Conservation (phyloP, 2,329 filamentous ascomycete species). For the Atkinsonella hypoxylon region DNA sequence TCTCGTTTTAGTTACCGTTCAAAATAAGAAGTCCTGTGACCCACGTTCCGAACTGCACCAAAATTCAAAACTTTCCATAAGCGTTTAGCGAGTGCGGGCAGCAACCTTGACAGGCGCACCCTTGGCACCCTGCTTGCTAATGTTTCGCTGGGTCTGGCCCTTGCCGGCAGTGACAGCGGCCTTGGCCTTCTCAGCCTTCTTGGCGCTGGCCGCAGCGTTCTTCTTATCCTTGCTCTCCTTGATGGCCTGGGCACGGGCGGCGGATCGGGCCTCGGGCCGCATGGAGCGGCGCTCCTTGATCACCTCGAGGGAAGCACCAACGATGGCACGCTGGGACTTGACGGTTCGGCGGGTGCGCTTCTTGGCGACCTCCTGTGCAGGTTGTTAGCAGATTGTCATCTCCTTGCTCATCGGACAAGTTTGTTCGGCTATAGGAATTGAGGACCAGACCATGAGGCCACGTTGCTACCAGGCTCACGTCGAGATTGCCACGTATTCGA, state of each 20-base stretch:
- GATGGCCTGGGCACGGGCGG: constrained; percentile 81
- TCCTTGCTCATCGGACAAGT: background rate
- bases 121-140: constrained; percentile 96
- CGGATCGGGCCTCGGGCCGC: constrained; percentile 90
- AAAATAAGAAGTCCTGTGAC: background rate
- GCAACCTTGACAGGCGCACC: constrained; percentile 76
- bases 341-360: constrained; percentile 97
- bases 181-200: constrained; percentile 99
- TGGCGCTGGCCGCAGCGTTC: constrained; percentile 70
- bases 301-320: constrained; percentile 97
- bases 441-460: background rate
- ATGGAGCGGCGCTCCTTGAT: constrained; percentile 97
- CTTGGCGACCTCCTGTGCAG: constrained; percentile 90
- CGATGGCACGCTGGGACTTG: constrained; percentile 98
- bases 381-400: constrained; percentile 21
- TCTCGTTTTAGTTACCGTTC: background rate
- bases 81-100: constrained; percentile 64
- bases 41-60: constrained; percentile 3
- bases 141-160: constrained; percentile 68
- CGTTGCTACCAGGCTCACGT: background rate
- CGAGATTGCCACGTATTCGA: background rate
- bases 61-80: constrained; percentile 1
- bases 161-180: constrained; percentile 59
- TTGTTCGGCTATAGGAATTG: background rate
- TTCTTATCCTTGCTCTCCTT: constrained; percentile 99